A percentile compares a stretch with the other conserved stretches of the same genome.
These are phyloP conservation scores for Asterella californica DNA, from an alignment of 225 moss, liverwort and hornwort genomes.

Conservation along the genomic window DNA sequence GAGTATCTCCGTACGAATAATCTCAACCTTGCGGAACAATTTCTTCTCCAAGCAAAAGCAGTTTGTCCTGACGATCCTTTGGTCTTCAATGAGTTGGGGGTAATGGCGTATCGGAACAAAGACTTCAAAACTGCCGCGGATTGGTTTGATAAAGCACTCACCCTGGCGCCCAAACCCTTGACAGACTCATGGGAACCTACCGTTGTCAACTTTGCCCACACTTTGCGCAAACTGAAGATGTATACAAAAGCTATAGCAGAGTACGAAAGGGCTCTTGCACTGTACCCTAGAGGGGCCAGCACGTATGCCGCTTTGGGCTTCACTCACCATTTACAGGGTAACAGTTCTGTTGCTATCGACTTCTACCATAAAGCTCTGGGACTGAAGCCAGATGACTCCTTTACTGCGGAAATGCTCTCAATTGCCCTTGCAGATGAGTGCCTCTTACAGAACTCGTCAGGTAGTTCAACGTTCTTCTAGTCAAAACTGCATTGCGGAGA, in stretches of 20 bases:
- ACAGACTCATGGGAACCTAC: constrained; percentile 99
- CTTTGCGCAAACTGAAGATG: constrained; percentile 76
- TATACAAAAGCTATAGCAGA: constrained; percentile 78
- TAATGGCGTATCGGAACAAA: constrained; percentile 91
- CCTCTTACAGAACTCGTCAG: constrained; percentile 22
- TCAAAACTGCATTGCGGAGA: neutral
- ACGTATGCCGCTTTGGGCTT: constrained; percentile 94
- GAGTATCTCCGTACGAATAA: constrained; percentile 97
- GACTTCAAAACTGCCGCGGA: constrained; percentile 77
- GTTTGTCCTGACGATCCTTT: constrained; percentile 96
- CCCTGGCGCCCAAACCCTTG: constrained; percentile 75
- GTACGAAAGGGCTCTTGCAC: constrained; percentile 78
- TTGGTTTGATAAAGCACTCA: constrained; percentile 83
- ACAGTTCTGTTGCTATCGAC: constrained; percentile 74
- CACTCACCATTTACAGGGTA: constrained; percentile 88
- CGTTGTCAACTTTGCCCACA: constrained; percentile 86
- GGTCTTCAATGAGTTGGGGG: constrained; percentile 90
- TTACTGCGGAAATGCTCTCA: constrained; percentile 92
- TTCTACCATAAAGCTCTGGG: constrained; percentile 95
- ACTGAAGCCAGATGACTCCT: constrained; percentile 84
- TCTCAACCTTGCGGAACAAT: constrained; percentile 95
- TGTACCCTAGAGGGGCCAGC: constrained; percentile 84
- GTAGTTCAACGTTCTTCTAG: constrained; percentile 12
- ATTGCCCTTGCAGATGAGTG: constrained; percentile 89
- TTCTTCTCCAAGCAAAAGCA: constrained; percentile 84